Base-by-base conservation (phyloP, 2,329 filamentous ascomycete species). In the Penicillium sp. region DNA sequence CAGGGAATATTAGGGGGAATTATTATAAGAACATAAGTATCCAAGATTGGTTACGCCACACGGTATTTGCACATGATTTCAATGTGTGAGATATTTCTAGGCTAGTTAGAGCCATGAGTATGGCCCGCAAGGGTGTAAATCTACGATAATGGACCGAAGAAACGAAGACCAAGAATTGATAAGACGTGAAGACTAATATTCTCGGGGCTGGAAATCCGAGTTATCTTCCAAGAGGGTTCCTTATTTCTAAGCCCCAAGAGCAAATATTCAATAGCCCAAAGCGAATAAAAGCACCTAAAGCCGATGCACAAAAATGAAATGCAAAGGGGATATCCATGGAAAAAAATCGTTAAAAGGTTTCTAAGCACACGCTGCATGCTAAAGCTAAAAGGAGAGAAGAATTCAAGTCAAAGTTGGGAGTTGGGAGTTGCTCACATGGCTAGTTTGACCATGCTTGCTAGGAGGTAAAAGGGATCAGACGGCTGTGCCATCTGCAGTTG, bases 301-400 rank as follows among this genome's bases (percentile, higher is more conserved):
- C n/a, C 25, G 37, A 59, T 44, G 48, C 45, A 53, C 50, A 60
- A 35, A 53, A 50, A 50, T 52, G 61, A 60, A 61, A 63, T 61
- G 61, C 58, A 50, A 53, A 63, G 54, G 64, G 65, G 67, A 70
- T 70, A 70, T 71, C 66, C 61, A 60, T 61, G 50, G 40, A 53
- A 58, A 61, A 62, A 59, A 57, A 31, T 68, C 58, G 60, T 55
- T 67, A 59, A 68, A 53, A 53, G 52, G 54, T 63, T 63, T 65
- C 56, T 58, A 62, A 64, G 59, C 61, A 66, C 52, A 63, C 62
- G 67, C 69, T 70, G 64, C 59, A 71, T 67, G 69, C 69, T 71
- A 67, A 67, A 58, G 49, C 59, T 56, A 45, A 53, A 61, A 56
- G 35, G 46, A 55, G 45, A 57, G 45, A 56, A 42, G 52, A 45